phyloP scores from a whole-genome alignment of 106 monocot genomes.

The Platanthera guangdongensis region DNA sequence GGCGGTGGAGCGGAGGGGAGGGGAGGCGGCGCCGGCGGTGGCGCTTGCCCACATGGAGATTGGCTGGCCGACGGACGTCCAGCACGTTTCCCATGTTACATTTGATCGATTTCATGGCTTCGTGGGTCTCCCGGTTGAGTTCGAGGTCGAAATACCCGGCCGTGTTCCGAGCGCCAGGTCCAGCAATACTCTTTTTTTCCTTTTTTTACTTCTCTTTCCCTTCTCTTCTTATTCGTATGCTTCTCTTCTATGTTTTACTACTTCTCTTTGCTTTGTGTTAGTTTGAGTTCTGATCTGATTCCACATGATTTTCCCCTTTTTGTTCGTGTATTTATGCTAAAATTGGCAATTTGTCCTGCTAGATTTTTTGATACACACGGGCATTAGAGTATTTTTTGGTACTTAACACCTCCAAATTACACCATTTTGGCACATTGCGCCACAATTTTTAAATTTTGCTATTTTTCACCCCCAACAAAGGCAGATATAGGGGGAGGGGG shows the following conservation, averaged over 20 bases:
- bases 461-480: too few relatives aligned
- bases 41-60: conserved; percentile 9
- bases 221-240: neutral
- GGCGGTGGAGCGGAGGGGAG: neutral
- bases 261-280: neutral
- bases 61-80: conserved; percentile 10
- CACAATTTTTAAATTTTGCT: too few relatives aligned
- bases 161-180: conserved; percentile 13
- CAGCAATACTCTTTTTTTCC: neutral
- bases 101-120: conserved; percentile 11
- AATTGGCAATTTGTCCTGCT: too few relatives aligned
- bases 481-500: too few relatives aligned
- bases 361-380: too few relatives aligned
- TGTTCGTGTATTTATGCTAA: too few relatives aligned
- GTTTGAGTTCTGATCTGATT: neutral
- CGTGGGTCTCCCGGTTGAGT: conserved; percentile 12
- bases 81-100: conserved; percentile 7
- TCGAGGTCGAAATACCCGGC: conserved; percentile 5
- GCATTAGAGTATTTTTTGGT: too few relatives aligned
- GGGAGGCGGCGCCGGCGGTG: neutral
- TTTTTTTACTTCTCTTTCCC: too few relatives aligned
- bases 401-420: too few relatives aligned
- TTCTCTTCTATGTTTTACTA: neutral
- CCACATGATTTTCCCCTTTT: too few relatives aligned
- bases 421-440: too few relatives aligned